Evolutionary conservation across 2,329 filamentous ascomycete species (phyloP).

Genomic region (Seiridium unicorne): DNA sequence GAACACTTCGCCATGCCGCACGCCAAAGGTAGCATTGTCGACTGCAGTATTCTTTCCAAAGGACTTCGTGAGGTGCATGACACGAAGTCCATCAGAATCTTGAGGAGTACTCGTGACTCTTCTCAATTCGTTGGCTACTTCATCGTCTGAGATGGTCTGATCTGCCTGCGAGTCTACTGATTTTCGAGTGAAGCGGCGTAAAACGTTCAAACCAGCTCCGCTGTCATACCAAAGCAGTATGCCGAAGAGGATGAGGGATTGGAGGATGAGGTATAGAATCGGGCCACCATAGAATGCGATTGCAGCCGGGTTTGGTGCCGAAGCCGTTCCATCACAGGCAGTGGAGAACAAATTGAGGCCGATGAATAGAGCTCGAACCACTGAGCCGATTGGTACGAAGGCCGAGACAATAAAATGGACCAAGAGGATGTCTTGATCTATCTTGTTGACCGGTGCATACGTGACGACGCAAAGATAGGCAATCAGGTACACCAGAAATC

Average conservation of each 20-base stretch:
- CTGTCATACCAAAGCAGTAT: conserved; percentile 79
- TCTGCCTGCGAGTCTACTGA: conserved; percentile 25
- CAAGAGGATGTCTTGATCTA: conserved; percentile 65
- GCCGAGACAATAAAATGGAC: conserved; percentile 74
- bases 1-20: conserved; percentile 79
- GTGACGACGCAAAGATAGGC: conserved; percentile 71
- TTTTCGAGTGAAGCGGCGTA: conserved; percentile 32
- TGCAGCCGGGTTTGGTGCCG: conserved; percentile 67
- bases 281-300: conserved; percentile 79
- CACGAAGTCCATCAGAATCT: conserved; percentile 66
- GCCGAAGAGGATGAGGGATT: conserved; percentile 68
- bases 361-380: conserved; percentile 72
- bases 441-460: conserved; percentile 67
- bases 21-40: conserved; percentile 83
- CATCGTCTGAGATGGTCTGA: conserved; percentile 45
- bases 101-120: conserved; percentile 55
- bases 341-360: conserved; percentile 82
- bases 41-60: conserved; percentile 78
- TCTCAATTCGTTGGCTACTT: conserved; percentile 63
- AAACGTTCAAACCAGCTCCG: conserved; percentile 58
- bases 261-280: conserved; percentile 77
- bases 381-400: conserved; percentile 74
- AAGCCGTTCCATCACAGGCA: conserved; percentile 63
- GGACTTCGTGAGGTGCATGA: conserved; percentile 75
- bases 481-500: conserved; percentile 71